Evolutionary conservation across 768 basidiomycete species (phyloP), one percentile per base, ranked within the genome.

Genomic region (Termitomyces sp.): DNA sequence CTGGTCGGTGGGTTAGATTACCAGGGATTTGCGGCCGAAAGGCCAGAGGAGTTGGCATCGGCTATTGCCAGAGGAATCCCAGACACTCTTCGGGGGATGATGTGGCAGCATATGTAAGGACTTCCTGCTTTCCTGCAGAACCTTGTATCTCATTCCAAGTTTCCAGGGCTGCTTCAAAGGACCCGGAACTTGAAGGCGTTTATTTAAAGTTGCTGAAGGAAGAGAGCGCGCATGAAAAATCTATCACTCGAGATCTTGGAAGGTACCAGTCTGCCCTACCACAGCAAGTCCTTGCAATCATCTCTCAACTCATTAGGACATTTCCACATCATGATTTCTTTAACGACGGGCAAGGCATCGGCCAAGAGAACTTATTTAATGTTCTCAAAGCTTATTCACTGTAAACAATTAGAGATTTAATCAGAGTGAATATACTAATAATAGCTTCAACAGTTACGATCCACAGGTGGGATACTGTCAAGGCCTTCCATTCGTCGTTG

Each of bases 311-410:
- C 32, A 14, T 53, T 24, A 90, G 92, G 69, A 99, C 97, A 3
- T 98, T 99, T 73, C 97, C 97, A 26, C 91, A 94, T 68, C 95
- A 98, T 66, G 88, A 91, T 47, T 98, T 93, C 75, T 99, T 98
- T 71, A 93, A 85, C 44, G 91, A 97, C 63, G 94, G 88, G 3
- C 90, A 91, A 65, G 97, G 96, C 9, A 88, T 95, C 28, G 97
- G 97, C 2, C 95, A 98, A 70, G 96, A 98, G 72, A 95, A 96
- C 66, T 72, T 99, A 36, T 98, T 98, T 77, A 98, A 98, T 68
- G 95, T 99, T 36, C 79, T 98, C 33, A 98, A 98, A 70, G 97
- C 97, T 10, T 99, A 98, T 70, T 97, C 94, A 22, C 70, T 98
- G 86, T 93, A 74, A 67, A 88, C 70, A 49, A 49, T 32, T 35